Base-by-base conservation (phyloP, 805 yeast genomes). In the Phaffomyces opuntiae region DNA sequence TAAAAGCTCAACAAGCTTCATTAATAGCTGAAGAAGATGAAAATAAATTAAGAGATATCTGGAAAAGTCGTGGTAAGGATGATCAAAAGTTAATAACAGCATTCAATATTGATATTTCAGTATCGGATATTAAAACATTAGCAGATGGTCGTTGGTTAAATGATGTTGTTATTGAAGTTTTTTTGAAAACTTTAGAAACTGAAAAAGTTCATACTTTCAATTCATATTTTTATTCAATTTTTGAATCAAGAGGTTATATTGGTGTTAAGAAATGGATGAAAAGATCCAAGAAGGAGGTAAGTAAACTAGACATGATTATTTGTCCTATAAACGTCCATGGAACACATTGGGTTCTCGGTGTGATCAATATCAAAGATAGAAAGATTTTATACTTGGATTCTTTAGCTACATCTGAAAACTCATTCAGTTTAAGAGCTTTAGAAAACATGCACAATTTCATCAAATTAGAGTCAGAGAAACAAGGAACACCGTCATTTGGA, bases 311-410 rank as follows among this genome's bases (percentile, higher is more conserved):
- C 39, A 69, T 76, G 49, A 72, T 93, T 11, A 72, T 91, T 49
- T 81, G 86, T 9, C 99, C 99, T 0, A 81, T 93, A n/a, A 93
- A 93, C 56, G 69, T 85, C 24, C 74, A 77, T 65, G 79, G 81
- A 46, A 77, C 90, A 1, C 99, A 93, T 64, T 93, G 99, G 99
- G 93, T 95, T 2, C 66, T 89, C 27, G 89, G 91, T 0, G 83
- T 83, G 36, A 72, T 91, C 21, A 82, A 93, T 62, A 77, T 88
- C 49, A 65, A 64, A 38, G 65, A 70, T 5, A 72, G 74, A 53
- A 69, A 75, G 37, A 80, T 91, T 45, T 68, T 74, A 16, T 91
- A 86, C 59, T 80, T 77, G 53, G 99, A 93, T 65, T 89, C 97
- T 0, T 65, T 93, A 45, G 63, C 73, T n/a, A 59, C 60, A 4